Evolutionary conservation across 192 early-diverging fungal species (phyloP).

Genomic region (Spizellomyces sp.): DNA sequence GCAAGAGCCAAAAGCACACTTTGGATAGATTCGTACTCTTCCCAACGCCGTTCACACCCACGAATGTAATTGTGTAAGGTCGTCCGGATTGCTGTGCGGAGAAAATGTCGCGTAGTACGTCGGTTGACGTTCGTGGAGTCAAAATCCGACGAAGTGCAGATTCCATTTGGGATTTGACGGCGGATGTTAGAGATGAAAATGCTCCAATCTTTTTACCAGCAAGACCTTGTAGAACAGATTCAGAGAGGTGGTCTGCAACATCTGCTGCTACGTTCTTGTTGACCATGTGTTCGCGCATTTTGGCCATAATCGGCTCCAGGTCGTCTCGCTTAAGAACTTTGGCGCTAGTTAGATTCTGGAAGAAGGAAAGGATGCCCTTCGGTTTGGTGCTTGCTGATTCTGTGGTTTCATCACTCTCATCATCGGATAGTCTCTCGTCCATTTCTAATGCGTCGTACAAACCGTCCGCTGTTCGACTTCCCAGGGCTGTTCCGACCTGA

Average conservation of each 20-base stretch:
- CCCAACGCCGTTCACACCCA: conserved; percentile 95
- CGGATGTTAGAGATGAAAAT: conserved; percentile 59
- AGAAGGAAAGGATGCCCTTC: conserved; percentile 38
- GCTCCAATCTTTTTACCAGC: conserved; percentile 73
- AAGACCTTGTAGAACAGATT: conserved; percentile 71
- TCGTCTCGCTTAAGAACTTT: conserved; percentile 68
- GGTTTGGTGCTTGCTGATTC: not conserved
- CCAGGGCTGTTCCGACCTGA: conserved; percentile 16
- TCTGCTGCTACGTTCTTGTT: conserved; percentile 93
- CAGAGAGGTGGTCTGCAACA: conserved; percentile 82
- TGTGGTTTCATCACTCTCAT: conserved; percentile 48
- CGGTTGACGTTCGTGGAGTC: conserved; percentile 85
- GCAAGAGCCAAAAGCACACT: conserved; percentile 92
- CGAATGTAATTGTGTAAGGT: conserved; percentile 90
- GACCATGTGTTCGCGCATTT: conserved; percentile 90
- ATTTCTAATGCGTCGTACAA: conserved; percentile 74
- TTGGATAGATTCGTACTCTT: conserved; percentile 95
- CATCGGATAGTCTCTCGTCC: conserved; percentile 27
- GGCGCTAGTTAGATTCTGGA: conserved; percentile 42
- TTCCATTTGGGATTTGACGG: conserved; percentile 83
- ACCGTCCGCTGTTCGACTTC: conserved; percentile 41
- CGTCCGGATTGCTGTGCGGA: conserved; percentile 64
- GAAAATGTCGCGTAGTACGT: conserved; percentile 87
- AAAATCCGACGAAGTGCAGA: conserved; percentile 81
- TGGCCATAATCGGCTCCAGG: conserved; percentile 78